Evolutionary conservation across 1,284 basidiomycete species (phyloP), one percentile per base, ranked within the genome.

Genomic region (Cystobasidium sp.): DNA sequence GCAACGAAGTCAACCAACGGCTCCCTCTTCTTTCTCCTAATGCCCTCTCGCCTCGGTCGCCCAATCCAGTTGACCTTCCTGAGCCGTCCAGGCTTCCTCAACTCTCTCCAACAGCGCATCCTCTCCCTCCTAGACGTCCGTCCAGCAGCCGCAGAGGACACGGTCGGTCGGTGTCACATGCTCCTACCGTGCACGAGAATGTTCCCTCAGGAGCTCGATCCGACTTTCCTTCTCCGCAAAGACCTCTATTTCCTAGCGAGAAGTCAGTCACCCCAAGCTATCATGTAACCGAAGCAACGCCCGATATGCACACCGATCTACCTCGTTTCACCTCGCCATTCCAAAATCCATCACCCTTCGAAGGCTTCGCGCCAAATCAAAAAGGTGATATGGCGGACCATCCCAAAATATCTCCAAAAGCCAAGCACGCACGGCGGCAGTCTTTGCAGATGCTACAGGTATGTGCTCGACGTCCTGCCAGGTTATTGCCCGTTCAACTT

Each of bases 391-490:
- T 22, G 5, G 43, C 16, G 14, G 65, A 14, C 8, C 61, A 18
- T 10, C 44, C 55, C 6, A 31, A 71, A 47, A 24, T 74, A 52
- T 61, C 75, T 62, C 46, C 70, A 7, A 68, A 75, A 64, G 63
- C 53, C 24, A 68, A 75, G 9, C 79, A 79, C 63, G 67, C 77
- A 1, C 76, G 79, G 6, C 71, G 75, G 37, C 75, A 74, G 37
- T 77, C 75, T 7, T 72, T 79, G 3, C 75, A 72, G 14, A 67
- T 77, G 10, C 68, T 80, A 41, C 69, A 71, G 55, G 69, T 71
- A 43, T 41, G 59, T 55, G 6, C 14, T 44, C 44, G 41, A 51
- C 6, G 16, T 20, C 22, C 5, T 24, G 24, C 7, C 39, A 31
- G 31, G 2, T 31, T 31, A 5, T 1, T 39, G 51, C 51, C 18